phyloP scores from a whole-genome alignment of 2,329 filamentous ascomycete species.

The Ceratocystis harringtonii region DNA sequence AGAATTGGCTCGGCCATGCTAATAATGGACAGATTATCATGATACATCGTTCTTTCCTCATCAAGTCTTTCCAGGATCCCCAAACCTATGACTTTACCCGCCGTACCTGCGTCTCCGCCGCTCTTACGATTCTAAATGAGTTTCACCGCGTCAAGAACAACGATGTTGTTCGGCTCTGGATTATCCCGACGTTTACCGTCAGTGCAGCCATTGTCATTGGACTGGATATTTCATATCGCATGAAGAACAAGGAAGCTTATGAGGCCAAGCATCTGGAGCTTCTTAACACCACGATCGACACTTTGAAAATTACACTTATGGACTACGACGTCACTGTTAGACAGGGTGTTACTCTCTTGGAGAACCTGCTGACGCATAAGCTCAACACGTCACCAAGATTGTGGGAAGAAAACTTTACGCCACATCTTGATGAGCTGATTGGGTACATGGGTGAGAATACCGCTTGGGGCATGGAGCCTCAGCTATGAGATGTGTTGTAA shows the following conservation, averaged over 20 bases:
- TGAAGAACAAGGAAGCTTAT: conserved; percentile 9
- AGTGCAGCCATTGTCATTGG: conserved; percentile 14
- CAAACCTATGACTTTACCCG: conserved; percentile 14
- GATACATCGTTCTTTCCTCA: conserved; percentile 17
- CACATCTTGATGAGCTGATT: background rate
- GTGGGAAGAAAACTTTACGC: background rate
- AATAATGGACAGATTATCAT: conserved; percentile 12
- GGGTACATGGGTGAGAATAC: background rate
- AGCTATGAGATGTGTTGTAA: background rate
- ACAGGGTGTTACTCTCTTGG: conserved; percentile 5
- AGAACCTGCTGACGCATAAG: background rate
- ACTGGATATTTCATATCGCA: conserved; percentile 14
- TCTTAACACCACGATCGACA: conserved; percentile 5
- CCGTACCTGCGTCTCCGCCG: conserved; percentile 12
- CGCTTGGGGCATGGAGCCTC: background rate
- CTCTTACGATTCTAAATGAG: conserved; percentile 13
- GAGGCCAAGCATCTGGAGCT: conserved; percentile 9
- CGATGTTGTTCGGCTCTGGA: conserved; percentile 15
- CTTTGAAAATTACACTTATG: background rate
- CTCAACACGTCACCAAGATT: background rate
- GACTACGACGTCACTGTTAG: conserved; percentile 7
- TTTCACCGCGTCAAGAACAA: conserved; percentile 14
- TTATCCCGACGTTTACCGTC: conserved; percentile 16
- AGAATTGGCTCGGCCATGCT: background rate
- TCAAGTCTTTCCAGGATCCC: conserved; percentile 14